Percentiles rank a stretch among this genome's conserved stretches.
phyloP scores from a whole-genome alignment of 139 green algal genomes.

The Ettlia oleoabundans region DNA sequence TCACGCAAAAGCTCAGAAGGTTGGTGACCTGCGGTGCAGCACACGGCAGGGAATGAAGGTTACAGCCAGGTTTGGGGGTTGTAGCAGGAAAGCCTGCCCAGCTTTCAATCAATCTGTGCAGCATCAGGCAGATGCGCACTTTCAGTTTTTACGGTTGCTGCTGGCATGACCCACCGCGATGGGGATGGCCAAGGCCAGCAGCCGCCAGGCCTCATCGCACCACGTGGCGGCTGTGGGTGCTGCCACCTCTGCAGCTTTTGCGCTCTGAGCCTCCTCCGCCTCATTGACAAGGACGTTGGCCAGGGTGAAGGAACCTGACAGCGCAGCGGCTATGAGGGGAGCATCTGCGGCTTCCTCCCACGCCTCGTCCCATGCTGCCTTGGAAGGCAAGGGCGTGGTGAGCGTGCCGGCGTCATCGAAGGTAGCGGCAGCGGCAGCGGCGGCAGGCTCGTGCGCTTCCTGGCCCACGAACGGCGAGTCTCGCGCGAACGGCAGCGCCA shows the following conservation, averaged over 20 bases:
- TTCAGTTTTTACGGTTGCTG: too few species aligned
- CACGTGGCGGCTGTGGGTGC: background rate
- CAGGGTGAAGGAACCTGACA: background rate
- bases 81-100: background rate
- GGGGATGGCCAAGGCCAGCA: slow-evolving; percentile 10
- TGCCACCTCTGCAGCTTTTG: background rate
- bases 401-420: background rate
- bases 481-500: too few species aligned
- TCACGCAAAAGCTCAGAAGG: background rate
- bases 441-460: background rate
- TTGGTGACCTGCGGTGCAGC: background rate
- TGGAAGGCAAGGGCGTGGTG: background rate
- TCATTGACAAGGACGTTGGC: background rate
- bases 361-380: background rate
- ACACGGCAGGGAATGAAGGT: background rate
- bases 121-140: too few species aligned
- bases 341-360: background rate
- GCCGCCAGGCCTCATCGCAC: background rate
- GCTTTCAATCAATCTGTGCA: too few species aligned
- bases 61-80: background rate
- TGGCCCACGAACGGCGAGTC: background rate
- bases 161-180: background rate
- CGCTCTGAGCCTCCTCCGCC: background rate
- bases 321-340: background rate
- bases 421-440: background rate